Base-by-base conservation (phyloP, 306 rosid species). In the Dicorynia guianensis region DNA sequence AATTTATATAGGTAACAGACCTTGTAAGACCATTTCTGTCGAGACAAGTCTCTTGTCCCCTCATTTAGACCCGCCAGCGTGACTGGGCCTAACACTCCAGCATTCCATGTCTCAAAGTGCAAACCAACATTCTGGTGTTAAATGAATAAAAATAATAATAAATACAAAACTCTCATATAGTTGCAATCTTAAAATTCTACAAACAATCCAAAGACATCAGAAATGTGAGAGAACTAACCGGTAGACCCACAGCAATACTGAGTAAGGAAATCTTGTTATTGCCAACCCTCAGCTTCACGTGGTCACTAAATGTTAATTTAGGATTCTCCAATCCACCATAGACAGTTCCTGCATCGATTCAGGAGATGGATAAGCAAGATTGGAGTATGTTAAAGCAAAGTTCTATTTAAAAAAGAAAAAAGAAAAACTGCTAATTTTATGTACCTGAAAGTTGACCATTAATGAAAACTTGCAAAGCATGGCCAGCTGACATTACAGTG, bases 31-130 rank as follows among this genome's bases (percentile, higher is more conserved):
- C 98, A 96, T 88, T 82, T 89, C 80, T 91, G 89, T 39, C 35
- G 63, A 1, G 98, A 87, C 90, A 96, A 80, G 83, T 96, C 99
- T 82, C 93, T 83, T 34, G 93, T 92, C 65, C 98, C 99, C 40
- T 89, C 84, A 50, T 92, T 92, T 63, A 96, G 84, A 75, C 97
- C 98, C 76, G 67, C 52, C 70, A 96, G 89, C 5, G 97, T 80
- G 79, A 90, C 89, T 0, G 99, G 98, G 71, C 99, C 99, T 53
- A 92, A 88, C 73, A 96, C 88, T 48, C 99, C 98, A 5, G 86
- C 85, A 88, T 96, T 96, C 99, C 99, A 92, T 73, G 85, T 87
- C 83, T 96, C 98, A 69, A 82, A 96, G 86, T 84, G 98, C 58
- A 64, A 0, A 14, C 97, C 98, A 19, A 85, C 96, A 82, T 96